Conservation (phyloP, 306 rosid genomes). For the Albizia julibrissin region DNA sequence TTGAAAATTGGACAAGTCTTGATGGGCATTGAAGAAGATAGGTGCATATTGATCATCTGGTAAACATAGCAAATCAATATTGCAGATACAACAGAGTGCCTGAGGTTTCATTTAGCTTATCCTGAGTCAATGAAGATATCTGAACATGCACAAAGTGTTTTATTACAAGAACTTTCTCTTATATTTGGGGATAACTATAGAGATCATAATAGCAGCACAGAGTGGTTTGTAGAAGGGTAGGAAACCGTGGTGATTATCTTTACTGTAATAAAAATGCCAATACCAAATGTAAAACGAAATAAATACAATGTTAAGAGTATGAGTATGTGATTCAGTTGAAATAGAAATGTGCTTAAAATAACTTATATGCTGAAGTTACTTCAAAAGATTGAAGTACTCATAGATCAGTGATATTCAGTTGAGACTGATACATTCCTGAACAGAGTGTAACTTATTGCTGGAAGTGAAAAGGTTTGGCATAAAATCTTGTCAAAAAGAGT, state of each 20-base stretch:
- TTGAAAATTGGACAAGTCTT: background rate
- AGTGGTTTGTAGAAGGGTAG: background rate
- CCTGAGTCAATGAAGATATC: background rate
- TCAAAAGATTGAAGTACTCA: background rate
- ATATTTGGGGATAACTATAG: background rate
- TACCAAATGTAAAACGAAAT: background rate
- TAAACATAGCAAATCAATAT: conserved; percentile 35
- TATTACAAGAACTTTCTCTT: background rate
- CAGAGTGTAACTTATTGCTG: background rate
- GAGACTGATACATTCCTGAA: background rate
- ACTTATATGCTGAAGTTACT: background rate
- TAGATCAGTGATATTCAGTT: background rate
- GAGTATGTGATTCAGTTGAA: background rate
- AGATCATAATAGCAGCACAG: background rate
- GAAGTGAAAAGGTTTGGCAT: background rate
- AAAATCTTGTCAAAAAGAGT: background rate
- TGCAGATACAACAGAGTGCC: conserved; percentile 54
- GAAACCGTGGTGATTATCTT: background rate
- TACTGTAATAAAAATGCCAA: background rate
- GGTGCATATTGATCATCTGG: background rate
- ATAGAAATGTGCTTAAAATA: background rate
- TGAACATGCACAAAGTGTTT: background rate
- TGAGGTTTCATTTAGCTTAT: conserved; percentile 21
- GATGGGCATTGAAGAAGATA: background rate
- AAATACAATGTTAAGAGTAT: background rate